Conservation (phyloP, 1,284 basidiomycete species). For the Rhodofomes roseus region DNA sequence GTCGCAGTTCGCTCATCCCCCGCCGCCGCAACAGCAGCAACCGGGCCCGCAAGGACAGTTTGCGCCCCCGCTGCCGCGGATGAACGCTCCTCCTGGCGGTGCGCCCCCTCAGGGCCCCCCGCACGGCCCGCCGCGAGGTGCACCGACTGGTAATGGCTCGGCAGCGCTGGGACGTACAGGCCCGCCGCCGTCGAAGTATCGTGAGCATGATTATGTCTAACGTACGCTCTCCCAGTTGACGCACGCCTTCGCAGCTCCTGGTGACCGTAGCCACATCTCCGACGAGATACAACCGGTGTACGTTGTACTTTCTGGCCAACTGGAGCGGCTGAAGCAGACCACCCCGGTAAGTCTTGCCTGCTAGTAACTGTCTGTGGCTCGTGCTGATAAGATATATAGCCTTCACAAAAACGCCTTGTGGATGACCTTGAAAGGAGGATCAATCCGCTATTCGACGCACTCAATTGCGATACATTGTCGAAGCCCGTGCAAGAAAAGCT, state of each 20-base stretch:
- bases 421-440: conserved; percentile 89
- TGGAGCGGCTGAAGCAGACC: conserved; percentile 65
- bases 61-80: conserved; percentile 21
- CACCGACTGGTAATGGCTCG: conserved; percentile 34
- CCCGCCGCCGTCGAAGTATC: conserved; percentile 77
- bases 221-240: conserved; percentile 4
- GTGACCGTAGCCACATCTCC: conserved; percentile 90
- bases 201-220: conserved; percentile 48
- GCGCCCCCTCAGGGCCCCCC: conserved; percentile 36
- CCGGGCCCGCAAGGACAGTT: conserved; percentile 26
- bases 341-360: conserved; percentile 55
- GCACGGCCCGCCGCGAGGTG: conserved; percentile 38
- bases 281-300: conserved; percentile 66
- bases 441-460: conserved; percentile 83
- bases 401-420: conserved; percentile 79
- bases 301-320: conserved; percentile 58
- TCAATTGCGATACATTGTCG: conserved; percentile 91
- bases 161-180: conserved; percentile 33
- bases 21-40: conserved; percentile 30
- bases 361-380: conserved; percentile 11
- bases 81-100: conserved; percentile 35
- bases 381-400: conserved; percentile 34
- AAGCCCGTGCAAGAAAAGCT: conserved; percentile 67
- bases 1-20: conserved; percentile 15
- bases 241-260: conserved; percentile 55